These are phyloP conservation scores for Sanghuangporus sanghuang DNA, from an alignment of 1,284 basidiomycete species.

Conservation along the genomic window DNA sequence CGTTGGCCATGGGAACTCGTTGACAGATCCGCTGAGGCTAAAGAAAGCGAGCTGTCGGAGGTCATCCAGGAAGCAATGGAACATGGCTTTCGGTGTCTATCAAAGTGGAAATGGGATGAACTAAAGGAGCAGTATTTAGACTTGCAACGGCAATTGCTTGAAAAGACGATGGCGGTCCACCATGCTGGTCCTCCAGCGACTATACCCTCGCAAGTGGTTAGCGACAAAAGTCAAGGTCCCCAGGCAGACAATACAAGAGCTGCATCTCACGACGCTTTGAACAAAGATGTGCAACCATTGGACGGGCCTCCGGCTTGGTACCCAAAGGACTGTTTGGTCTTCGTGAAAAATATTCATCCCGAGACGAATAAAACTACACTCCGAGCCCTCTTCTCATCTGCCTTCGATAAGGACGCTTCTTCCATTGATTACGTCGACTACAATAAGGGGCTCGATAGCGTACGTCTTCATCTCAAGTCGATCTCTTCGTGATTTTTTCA, in stretches of 20 bases:
- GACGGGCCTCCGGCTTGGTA: slow-evolving; percentile 27
- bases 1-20: slow-evolving; percentile 56
- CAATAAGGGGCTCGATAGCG: slow-evolving; percentile 68
- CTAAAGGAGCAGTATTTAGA: slow-evolving; percentile 61
- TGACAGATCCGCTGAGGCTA: slow-evolving; percentile 10
- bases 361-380: slow-evolving; percentile 75
- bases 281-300: not conserved
- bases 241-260: not conserved
- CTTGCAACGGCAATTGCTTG: slow-evolving; percentile 47
- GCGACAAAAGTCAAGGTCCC: not conserved
- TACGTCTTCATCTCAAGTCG: slow-evolving; percentile 29
- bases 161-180: slow-evolving; percentile 35
- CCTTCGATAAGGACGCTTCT: slow-evolving; percentile 28
- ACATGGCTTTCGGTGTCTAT: slow-evolving; percentile 52
- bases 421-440: slow-evolving; percentile 73
- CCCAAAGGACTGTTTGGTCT: slow-evolving; percentile 62
- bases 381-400: slow-evolving; percentile 48
- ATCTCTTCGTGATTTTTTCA: not conserved
- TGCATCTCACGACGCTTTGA: no score
- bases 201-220: not conserved
- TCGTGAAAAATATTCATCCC: slow-evolving; percentile 61
- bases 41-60: slow-evolving; percentile 3
- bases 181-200: slow-evolving; percentile 14
- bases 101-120: slow-evolving; percentile 54
- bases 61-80: slow-evolving; percentile 38